Conservation (phyloP, 495 filamentous ascomycete genomes). For the Gamarada debralockiae region DNA sequence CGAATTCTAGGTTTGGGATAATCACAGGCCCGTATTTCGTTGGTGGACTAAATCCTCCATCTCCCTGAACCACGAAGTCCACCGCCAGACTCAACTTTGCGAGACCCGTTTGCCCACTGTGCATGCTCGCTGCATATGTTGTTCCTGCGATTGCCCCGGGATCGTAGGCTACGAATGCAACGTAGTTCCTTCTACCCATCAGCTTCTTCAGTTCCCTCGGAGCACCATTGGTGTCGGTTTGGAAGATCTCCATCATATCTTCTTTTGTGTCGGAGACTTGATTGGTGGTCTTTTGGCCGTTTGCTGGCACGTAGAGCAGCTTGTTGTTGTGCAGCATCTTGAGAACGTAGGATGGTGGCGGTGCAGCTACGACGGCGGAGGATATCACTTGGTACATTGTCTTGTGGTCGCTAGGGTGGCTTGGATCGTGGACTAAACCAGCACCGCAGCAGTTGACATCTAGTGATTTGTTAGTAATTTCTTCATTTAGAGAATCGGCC, state of each 20-base stretch:
- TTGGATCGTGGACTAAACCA: slow-evolving; percentile 90
- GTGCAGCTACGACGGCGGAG: slow-evolving; percentile 85
- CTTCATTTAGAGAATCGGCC: not conserved
- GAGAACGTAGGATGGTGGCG: slow-evolving; percentile 77
- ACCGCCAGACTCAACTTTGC: slow-evolving; percentile 85
- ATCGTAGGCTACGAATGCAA: slow-evolving; percentile 91
- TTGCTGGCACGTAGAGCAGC: slow-evolving; percentile 82
- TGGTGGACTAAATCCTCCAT: slow-evolving; percentile 69
- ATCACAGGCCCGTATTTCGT: slow-evolving; percentile 98
- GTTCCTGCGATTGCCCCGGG: slow-evolving; percentile 64
- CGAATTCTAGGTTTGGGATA: slow-evolving; percentile 88
- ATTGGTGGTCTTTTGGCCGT: slow-evolving; percentile 76
- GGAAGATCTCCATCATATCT: slow-evolving; percentile 99
- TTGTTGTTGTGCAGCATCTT: slow-evolving; percentile 92
- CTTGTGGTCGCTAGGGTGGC: slow-evolving; percentile 89
- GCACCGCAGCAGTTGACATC: slow-evolving; percentile 90
- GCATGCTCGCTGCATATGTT: slow-evolving; percentile 41
- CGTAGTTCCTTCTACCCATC: slow-evolving; percentile 91
- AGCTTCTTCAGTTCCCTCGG: slow-evolving; percentile 79
- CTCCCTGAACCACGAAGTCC: slow-evolving; percentile 96
- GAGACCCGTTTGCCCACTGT: slow-evolving; percentile 36
- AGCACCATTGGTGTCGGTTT: slow-evolving; percentile 77
- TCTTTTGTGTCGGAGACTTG: slow-evolving; percentile 77
- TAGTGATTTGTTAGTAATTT: slow-evolving; percentile 10
- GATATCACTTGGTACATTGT: slow-evolving; percentile 99